Percentiles rank a stretch among this genome's conserved stretches.
phyloP scores from a whole-genome alignment of 2,329 filamentous ascomycete species.

The Epichloe baconii region DNA sequence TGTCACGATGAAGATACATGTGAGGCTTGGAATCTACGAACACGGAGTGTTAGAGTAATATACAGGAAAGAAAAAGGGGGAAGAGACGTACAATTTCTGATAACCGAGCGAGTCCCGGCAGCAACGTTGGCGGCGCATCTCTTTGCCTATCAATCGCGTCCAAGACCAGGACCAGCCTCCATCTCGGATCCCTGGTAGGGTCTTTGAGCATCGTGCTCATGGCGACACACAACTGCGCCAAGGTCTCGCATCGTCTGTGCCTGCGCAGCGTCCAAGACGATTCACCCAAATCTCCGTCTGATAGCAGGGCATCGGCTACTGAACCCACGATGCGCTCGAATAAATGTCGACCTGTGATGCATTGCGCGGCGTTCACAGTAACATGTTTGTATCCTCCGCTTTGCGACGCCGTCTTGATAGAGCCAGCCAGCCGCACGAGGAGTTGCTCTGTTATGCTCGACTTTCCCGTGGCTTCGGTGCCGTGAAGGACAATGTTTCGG shows the following conservation, averaged over 20 bases:
- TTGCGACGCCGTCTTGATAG: slow-evolving; percentile 6
- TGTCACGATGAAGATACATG: slow-evolving; percentile 63
- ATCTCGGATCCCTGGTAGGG: slow-evolving; percentile 21
- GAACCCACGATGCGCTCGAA: slow-evolving; percentile 56
- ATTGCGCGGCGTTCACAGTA: slow-evolving; percentile 58
- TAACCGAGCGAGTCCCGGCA: slow-evolving; percentile 69
- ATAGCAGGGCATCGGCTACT: slow-evolving; percentile 38
- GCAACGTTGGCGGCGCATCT: slow-evolving; percentile 64
- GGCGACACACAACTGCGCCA: slow-evolving; percentile 64
- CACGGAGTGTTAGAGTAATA: background rate
- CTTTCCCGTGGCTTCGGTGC: slow-evolving; percentile 80
- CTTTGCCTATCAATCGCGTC: slow-evolving; percentile 78
- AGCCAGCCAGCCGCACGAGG: slow-evolving; percentile 14
- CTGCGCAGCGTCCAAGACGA: background rate
- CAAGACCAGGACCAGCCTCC: slow-evolving; percentile 68
- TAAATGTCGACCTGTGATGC: slow-evolving; percentile 65
- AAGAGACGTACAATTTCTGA: slow-evolving; percentile 55
- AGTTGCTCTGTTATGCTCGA: slow-evolving; percentile 51
- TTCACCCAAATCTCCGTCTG: slow-evolving; percentile 17
- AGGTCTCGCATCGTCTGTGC: slow-evolving; percentile 56
- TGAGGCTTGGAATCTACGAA: slow-evolving; percentile 61
- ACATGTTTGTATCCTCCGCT: slow-evolving; percentile 37
- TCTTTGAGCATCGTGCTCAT: slow-evolving; percentile 50
- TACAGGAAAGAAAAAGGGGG: background rate
- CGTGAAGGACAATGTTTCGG: slow-evolving; percentile 66